Conservation (phyloP, 768 basidiomycete genomes). For the Phlebiopsis gigantea region DNA sequence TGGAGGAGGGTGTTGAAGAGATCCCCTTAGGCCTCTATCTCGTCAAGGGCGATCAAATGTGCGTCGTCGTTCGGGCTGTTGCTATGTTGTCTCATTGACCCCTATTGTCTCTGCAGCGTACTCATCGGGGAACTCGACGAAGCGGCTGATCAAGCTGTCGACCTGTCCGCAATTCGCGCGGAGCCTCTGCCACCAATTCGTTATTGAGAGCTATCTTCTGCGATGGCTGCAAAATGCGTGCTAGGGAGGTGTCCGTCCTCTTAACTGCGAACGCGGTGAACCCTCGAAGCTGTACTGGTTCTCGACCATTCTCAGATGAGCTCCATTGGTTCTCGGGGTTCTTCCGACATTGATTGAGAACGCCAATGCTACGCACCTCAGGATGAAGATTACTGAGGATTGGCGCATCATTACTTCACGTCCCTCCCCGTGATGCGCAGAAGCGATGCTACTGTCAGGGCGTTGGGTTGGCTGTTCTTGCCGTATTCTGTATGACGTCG, state of each 20-base stretch:
- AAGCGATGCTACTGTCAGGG: not conserved
- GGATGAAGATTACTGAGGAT: not conserved
- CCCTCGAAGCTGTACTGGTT: not conserved
- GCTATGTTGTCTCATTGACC: not conserved
- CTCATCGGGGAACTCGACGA: conserved; percentile 87
- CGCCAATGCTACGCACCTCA: not conserved
- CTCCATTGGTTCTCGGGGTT: conserved; percentile 1
- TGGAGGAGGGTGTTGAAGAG: conserved; percentile 92
- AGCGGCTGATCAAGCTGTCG: conserved; percentile 67
- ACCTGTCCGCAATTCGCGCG: conserved; percentile 75
- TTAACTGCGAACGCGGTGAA: not conserved
- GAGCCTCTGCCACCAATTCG: conserved; percentile 83
- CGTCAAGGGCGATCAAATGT: conserved; percentile 99
- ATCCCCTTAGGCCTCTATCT: conserved; percentile 92
- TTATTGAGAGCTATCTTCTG: conserved; percentile 38
- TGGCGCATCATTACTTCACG: not conserved
- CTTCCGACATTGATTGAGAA: conserved; percentile 7
- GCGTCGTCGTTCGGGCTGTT: conserved; percentile 29
- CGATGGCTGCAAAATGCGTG: not conserved
- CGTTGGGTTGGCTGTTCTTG: not conserved
- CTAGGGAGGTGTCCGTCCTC: not conserved
- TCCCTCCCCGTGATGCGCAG: not conserved
- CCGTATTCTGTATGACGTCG: conserved; percentile 3
- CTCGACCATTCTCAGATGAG: conserved; percentile 2
- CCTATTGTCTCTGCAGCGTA: conserved; percentile 37